These are phyloP conservation scores for Eimeria praecox DNA, from an alignment of 169 alveolate species.

Conservation along the genomic window DNA sequence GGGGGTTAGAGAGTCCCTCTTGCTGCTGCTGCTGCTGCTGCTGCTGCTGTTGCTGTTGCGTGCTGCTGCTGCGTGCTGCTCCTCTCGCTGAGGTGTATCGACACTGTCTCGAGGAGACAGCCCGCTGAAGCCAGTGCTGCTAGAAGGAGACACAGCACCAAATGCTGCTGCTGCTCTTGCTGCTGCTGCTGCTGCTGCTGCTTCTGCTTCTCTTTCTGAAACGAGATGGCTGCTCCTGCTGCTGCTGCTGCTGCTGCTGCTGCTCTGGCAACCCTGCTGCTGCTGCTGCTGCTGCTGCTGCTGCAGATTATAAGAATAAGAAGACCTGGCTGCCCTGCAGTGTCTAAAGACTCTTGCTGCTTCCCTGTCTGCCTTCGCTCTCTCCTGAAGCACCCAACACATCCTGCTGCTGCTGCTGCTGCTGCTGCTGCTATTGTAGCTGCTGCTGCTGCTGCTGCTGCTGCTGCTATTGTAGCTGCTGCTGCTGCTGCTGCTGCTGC, in stretches of 20 bases:
- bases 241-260: conserved; percentile 27
- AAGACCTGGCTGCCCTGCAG: not conserved
- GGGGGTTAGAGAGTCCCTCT: not conserved
- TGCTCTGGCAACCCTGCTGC: too few species aligned
- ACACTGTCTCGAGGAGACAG: too few species aligned
- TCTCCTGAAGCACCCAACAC: not conserved
- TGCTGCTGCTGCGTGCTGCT: not conserved
- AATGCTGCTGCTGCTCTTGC: not conserved
- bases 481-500: not conserved
- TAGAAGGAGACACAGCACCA: not conserved
- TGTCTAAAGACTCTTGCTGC: conserved; percentile 10
- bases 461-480: not conserved
- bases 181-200: not conserved
- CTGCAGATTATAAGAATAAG: too few species aligned
- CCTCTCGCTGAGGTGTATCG: not conserved
- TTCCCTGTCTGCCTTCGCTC: not conserved
- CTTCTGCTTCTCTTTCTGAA: not conserved
- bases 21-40: not conserved
- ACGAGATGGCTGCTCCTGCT: not conserved
- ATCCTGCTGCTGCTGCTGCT: conserved; percentile 11
- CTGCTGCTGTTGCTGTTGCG: conserved; percentile 39
- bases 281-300: too few species aligned
- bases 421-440: conserved; percentile 9
- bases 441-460: conserved; percentile 4
- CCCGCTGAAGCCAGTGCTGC: not conserved